Conservation (phyloP, 2,329 filamentous ascomycete genomes). For the Tolypocladium pustulatum region DNA sequence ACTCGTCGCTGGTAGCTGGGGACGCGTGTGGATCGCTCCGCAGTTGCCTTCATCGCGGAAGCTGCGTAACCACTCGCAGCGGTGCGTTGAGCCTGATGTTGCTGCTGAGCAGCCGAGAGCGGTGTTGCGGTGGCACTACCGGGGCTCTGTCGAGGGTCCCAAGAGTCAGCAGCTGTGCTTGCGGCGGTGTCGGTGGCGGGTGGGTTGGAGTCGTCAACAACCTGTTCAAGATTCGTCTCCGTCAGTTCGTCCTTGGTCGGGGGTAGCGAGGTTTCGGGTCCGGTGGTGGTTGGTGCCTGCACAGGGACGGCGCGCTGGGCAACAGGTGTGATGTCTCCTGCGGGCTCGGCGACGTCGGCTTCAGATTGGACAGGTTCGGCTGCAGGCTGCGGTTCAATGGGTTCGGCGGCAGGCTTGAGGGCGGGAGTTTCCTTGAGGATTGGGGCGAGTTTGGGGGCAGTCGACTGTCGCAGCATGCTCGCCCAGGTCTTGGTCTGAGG, state of each 20-base stretch:
- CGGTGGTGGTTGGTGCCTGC: slow-evolving; percentile 21
- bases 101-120: slow-evolving; percentile 51
- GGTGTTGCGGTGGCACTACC: slow-evolving; percentile 56
- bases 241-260: slow-evolving; percentile 78
- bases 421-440: slow-evolving; percentile 11
- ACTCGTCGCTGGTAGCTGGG: slow-evolving; percentile 78
- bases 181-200: slow-evolving; percentile 72
- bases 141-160: slow-evolving; percentile 56
- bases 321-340: slow-evolving; percentile 23
- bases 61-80: slow-evolving; percentile 60
- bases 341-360: slow-evolving; percentile 22
- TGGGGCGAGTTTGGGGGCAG: slow-evolving; percentile 43
- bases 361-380: slow-evolving; percentile 22
- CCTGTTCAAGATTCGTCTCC: slow-evolving; percentile 82
- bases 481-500: slow-evolving; percentile 56
- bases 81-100: slow-evolving; percentile 44
- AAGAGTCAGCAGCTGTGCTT: slow-evolving; percentile 80
- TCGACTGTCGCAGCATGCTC: slow-evolving; percentile 58
- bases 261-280: slow-evolving; percentile 45
- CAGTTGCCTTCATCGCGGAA: slow-evolving; percentile 70
- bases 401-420: slow-evolving; percentile 27
- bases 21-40: slow-evolving; percentile 52
- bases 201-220: slow-evolving; percentile 71
- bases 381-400: slow-evolving; percentile 24
- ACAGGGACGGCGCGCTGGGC: slow-evolving; percentile 18